Evolutionary conservation across 2,329 filamentous ascomycete species (phyloP).

Genomic region (Trichoderma sp.): DNA sequence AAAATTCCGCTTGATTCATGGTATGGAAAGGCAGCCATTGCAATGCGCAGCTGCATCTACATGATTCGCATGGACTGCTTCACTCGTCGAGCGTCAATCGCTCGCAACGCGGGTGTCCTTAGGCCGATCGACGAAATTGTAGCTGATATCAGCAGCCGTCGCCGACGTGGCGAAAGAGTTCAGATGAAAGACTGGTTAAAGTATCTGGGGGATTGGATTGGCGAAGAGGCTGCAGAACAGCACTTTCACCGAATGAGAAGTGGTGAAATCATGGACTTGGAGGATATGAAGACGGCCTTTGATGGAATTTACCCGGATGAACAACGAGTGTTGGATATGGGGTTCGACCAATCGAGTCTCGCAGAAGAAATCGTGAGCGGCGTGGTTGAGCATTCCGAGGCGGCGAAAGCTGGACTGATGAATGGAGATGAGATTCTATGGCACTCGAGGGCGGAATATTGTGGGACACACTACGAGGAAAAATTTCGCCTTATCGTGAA

Average conservation of each 20-base stretch:
- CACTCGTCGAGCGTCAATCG: background rate
- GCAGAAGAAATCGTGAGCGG: background rate
- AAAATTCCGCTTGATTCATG: background rate
- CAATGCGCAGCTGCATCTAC: conserved; percentile 15
- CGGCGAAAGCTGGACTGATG: background rate
- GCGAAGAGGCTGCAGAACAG: background rate
- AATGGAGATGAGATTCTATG: background rate
- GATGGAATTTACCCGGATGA: conserved; percentile 6
- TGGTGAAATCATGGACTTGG: conserved; percentile 1
- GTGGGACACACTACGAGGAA: background rate
- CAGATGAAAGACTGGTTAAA: background rate
- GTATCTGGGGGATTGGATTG: background rate
- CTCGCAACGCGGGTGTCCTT: background rate
- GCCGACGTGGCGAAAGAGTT: background rate
- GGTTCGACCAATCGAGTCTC: background rate
- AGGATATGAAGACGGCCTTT: conserved; percentile 10
- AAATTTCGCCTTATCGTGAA: background rate
- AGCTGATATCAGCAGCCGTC: background rate
- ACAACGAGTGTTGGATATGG: background rate
- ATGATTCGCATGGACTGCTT: conserved; percentile 14
- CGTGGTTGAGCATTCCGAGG: background rate
- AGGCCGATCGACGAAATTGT: background rate
- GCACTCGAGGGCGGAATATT: background rate
- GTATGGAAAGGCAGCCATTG: background rate
- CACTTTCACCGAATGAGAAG: background rate